Conservation (phyloP, 108 stramenopile species). For the Cyclotella choctawhatcheeana region DNA sequence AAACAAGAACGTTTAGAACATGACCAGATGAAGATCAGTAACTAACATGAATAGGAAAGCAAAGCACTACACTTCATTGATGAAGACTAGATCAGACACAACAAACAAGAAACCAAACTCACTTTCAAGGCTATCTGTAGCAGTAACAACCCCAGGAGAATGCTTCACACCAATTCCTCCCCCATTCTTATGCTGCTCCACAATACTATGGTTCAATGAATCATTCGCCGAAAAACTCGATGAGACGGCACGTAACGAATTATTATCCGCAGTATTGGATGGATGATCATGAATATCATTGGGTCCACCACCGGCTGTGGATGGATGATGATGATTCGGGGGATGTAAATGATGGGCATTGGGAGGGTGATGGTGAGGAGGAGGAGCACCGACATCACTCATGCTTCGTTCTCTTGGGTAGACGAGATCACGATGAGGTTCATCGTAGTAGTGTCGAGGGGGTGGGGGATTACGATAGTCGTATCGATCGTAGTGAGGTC, state of each 20-base stretch:
- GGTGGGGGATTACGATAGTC: conserved; percentile 4
- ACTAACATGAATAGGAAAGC: no score
- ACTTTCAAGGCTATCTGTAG: conserved; percentile 1
- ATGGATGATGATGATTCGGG: not conserved
- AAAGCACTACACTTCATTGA: no score
- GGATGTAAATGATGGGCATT: not conserved
- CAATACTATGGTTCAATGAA: not conserved
- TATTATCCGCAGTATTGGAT: not conserved
- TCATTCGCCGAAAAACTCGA: conserved; percentile 21
- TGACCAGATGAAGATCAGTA: no score
- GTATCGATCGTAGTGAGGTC: conserved; percentile 6
- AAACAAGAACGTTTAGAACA: not conserved
- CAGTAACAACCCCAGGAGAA: conserved; percentile 14
- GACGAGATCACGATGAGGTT: not conserved
- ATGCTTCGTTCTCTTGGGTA: not conserved
- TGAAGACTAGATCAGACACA: no score
- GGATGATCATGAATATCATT: not conserved
- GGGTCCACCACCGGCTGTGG: no score
- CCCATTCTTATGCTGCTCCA: not conserved
- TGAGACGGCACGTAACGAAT: conserved; percentile 8
- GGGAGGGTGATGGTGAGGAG: not conserved
- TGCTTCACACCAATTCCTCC: not conserved
- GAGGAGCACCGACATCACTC: not conserved
- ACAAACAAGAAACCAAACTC: conserved; percentile 3
- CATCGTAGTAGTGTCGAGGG: conserved; percentile 6